A percentile compares a stretch with the other conserved stretches of the same genome.
These are phyloP conservation scores for Lichina pygmaea DNA, from an alignment of 495 filamentous ascomycete genomes.

Conservation along the genomic window DNA sequence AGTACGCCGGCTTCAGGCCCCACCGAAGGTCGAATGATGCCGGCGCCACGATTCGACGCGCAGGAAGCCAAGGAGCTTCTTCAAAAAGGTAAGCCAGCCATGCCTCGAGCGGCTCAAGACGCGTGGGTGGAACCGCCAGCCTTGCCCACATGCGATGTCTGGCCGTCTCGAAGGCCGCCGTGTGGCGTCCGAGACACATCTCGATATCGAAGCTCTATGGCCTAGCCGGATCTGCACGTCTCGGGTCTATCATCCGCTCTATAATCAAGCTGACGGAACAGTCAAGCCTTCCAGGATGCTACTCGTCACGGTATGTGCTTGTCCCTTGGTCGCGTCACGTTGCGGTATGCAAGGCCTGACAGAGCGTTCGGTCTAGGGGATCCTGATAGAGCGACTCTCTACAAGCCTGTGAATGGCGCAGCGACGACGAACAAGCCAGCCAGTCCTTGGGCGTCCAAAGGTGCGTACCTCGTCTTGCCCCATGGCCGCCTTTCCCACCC, in stretches of 20 bases:
- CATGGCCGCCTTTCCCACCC: background rate
- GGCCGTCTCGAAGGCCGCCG: no score
- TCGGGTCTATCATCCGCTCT: background rate
- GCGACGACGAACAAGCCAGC: conserved; percentile 14
- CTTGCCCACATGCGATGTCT: background rate
- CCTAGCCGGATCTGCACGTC: no score
- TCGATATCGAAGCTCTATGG: no score
- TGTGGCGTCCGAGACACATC: no score
- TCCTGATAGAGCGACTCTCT: conserved; percentile 8
- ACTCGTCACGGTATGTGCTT: background rate
- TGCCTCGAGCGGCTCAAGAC: background rate
- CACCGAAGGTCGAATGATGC: background rate
- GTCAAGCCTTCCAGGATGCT: background rate
- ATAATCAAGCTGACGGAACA: background rate
- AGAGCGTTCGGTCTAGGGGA: background rate
- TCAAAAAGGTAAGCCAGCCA: background rate
- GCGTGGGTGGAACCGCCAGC: background rate
- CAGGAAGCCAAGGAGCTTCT: background rate
- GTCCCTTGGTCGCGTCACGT: background rate
- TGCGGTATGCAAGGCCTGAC: background rate
- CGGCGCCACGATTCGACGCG: background rate
- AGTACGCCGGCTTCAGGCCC: background rate
- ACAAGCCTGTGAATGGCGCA: conserved; percentile 16
- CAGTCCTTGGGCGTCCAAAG: conserved; percentile 22
- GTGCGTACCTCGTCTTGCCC: conserved; percentile 10